A percentile compares a stretch with the other conserved stretches of the same genome.
Conservation (phyloP, 306 rosid genomes). For the Cicer judaicum region DNA sequence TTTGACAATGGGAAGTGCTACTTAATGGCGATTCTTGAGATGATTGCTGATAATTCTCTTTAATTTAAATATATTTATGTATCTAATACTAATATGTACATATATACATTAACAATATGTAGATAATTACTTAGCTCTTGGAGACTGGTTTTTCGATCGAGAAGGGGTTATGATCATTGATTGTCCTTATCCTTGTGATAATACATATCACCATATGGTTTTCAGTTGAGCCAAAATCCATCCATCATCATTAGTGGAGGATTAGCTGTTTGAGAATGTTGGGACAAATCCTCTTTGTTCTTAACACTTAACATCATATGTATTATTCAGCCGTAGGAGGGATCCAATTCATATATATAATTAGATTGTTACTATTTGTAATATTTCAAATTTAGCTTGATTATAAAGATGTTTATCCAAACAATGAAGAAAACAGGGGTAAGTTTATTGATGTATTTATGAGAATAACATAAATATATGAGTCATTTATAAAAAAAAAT, state of each 20-base stretch:
- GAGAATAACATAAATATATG: no score
- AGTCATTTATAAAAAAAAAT: no score
- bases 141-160: constrained; percentile 92
- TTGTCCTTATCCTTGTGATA: constrained; percentile 92
- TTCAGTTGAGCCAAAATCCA: constrained; percentile 53
- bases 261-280: neutral
- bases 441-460: no score
- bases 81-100: constrained; percentile 26
- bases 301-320: neutral
- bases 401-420: neutral
- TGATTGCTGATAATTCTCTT: neutral
- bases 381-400: neutral
- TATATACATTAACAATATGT: constrained; percentile 39
- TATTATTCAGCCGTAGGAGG: neutral
- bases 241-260: no score
- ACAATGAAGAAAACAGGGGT: neutral
- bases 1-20: no score
- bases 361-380: neutral
- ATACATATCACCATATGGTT: constrained; percentile 81
- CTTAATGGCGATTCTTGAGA: no score
- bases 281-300: constrained; percentile 25
- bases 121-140: constrained; percentile 88
- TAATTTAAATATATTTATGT: neutral
- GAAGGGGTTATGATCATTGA: constrained; percentile 69
- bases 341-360: neutral